Conservation (phyloP, 805 yeast species). For the Candida ficus region DNA sequence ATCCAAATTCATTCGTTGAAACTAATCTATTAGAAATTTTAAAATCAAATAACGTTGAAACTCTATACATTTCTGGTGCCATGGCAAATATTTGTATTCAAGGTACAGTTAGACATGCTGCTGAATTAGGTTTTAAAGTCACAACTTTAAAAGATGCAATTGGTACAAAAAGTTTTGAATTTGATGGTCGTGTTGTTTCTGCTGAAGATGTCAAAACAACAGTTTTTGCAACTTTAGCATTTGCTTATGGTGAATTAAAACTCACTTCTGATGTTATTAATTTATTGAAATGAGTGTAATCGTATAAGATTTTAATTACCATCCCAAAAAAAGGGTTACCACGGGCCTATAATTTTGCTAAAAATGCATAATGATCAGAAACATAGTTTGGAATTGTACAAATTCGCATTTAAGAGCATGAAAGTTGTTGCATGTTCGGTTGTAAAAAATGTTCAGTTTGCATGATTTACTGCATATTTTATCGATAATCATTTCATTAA, state of each 20-base stretch:
- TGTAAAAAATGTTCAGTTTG: too few species aligned
- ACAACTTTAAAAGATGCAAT: slow-evolving; percentile 15
- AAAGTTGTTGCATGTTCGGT: too few species aligned
- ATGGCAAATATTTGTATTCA: slow-evolving; percentile 20
- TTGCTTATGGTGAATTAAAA: slow-evolving; percentile 12
- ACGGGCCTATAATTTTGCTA: too few species aligned
- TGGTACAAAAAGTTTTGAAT: slow-evolving; percentile 15
- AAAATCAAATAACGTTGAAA: slow-evolving; percentile 5
- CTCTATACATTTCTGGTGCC: slow-evolving; percentile 15
- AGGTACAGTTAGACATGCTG: slow-evolving; percentile 18
- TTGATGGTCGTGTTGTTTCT: slow-evolving; percentile 11
- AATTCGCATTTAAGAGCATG: too few species aligned
- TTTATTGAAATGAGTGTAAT: not conserved
- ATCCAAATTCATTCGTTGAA: slow-evolving; percentile 14
- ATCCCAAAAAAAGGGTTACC: too few species aligned
- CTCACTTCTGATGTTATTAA: slow-evolving; percentile 9
- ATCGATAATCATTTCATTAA: too few species aligned
- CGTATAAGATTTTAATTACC: too few species aligned
- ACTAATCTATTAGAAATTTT: slow-evolving; percentile 13
- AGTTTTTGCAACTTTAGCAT: slow-evolving; percentile 15
- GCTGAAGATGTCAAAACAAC: slow-evolving; percentile 11
- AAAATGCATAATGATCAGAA: too few species aligned
- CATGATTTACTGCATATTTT: too few species aligned
- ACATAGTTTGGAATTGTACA: too few species aligned
- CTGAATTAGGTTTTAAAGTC: slow-evolving; percentile 16